These are phyloP conservation scores for Ambrosia artemisiifolia DNA, from an alignment of 129 eudicot species.

Conservation along the genomic window DNA sequence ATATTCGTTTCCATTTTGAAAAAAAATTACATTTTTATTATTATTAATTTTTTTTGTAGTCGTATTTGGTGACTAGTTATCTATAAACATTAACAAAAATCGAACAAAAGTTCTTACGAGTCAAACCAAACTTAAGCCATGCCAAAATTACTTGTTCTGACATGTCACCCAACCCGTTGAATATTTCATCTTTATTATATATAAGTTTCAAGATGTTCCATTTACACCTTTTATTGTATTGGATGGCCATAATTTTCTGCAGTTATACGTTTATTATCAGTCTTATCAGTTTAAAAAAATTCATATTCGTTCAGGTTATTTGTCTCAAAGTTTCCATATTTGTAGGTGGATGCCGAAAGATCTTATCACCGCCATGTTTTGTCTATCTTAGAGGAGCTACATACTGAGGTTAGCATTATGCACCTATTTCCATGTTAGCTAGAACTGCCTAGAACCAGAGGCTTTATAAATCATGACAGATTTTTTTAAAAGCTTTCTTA, in stretches of 20 bases:
- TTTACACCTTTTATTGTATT: not conserved
- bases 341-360: constrained; percentile 87
- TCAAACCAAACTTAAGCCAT: not conserved
- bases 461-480: not conserved
- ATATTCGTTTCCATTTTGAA: not conserved
- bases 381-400: constrained; percentile 63
- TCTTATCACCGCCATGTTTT: constrained; percentile 68
- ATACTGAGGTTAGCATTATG: constrained; percentile 54
- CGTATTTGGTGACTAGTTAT: not conserved
- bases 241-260: not conserved
- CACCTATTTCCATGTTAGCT: not conserved
- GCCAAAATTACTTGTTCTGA: not conserved
- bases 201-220: not conserved
- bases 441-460: not conserved
- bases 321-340: constrained; percentile 11
- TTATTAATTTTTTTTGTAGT: not conserved
- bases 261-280: not conserved
- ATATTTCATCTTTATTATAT: not conserved
- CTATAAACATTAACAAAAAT: not conserved
- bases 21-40: not conserved
- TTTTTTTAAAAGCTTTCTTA: not conserved
- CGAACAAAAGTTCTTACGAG: not conserved
- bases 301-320: not conserved
- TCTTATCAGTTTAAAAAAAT: not conserved
- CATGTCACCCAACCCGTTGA: not conserved